A percentile compares a stretch with the other conserved stretches of the same genome.
Conservation (phyloP, 257 asterid genomes). For the Catharanthus roseus region DNA sequence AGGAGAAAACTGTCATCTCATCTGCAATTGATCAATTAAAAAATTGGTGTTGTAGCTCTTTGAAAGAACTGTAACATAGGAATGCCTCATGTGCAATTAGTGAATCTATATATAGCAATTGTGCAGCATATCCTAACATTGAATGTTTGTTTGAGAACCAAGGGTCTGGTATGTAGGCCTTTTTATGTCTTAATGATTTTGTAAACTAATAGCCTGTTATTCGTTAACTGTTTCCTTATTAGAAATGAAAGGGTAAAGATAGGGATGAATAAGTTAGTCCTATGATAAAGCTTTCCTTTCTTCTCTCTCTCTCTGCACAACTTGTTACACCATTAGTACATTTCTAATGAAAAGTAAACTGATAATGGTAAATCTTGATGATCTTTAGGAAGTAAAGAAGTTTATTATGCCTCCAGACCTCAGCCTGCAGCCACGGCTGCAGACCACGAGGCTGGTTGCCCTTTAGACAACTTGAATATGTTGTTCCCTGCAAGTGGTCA, state of each 20-base stretch:
- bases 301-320: neutral
- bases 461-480: neutral
- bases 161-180: neutral
- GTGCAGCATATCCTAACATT: neutral
- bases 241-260: neutral
- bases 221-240: neutral
- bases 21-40: neutral
- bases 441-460: neutral
- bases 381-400: neutral
- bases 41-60: neutral
- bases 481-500: neutral
- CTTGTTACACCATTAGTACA: neutral
- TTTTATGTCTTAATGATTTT: neutral
- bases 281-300: neutral
- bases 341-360: neutral
- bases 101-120: neutral
- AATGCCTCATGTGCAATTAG: neutral
- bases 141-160: neutral
- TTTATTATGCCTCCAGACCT: neutral
- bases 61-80: neutral
- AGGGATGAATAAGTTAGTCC: neutral
- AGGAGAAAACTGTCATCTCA: neutral
- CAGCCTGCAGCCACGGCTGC: neutral
- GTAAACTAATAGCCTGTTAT: neutral
- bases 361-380: neutral